Evolutionary conservation across 306 rosid species (phyloP).

Genomic region (Glycyrrhiza uralensis): DNA sequence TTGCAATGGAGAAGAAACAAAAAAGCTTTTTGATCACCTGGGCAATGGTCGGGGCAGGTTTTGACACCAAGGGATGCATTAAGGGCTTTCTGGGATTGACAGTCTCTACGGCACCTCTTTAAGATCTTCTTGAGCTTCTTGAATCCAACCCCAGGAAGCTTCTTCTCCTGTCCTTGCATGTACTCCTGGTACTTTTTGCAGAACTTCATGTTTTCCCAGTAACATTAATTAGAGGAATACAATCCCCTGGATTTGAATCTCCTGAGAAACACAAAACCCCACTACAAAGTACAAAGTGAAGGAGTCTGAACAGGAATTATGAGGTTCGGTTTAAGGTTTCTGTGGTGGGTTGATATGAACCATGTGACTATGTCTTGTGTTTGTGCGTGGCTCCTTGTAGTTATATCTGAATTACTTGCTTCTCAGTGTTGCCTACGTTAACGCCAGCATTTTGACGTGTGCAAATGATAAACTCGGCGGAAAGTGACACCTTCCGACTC

Average conservation of each 20-base stretch:
- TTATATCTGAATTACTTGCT: not conserved
- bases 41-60: constrained; percentile 65
- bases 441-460: not conserved
- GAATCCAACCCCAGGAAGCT: constrained; percentile 76
- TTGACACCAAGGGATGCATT: constrained; percentile 20
- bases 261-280: not conserved
- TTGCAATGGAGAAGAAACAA: not conserved
- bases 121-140: constrained; percentile 87
- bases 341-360: not conserved
- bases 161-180: constrained; percentile 72
- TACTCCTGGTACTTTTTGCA: constrained; percentile 85
- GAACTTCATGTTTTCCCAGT: constrained; percentile 66
- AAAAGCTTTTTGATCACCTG: constrained; percentile 41
- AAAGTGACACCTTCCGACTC: not conserved
- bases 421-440: not conserved
- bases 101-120: constrained; percentile 60
- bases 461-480: not conserved
- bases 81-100: constrained; percentile 34
- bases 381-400: not conserved
- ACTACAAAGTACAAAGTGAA: not conserved
- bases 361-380: not conserved
- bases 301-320: not conserved
- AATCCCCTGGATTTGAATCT: not conserved
- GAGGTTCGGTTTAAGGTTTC: not conserved
- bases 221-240: not conserved